Evolutionary conservation across 2,329 filamentous ascomycete species (phyloP).

Genomic region (Eurotiales sp.): DNA sequence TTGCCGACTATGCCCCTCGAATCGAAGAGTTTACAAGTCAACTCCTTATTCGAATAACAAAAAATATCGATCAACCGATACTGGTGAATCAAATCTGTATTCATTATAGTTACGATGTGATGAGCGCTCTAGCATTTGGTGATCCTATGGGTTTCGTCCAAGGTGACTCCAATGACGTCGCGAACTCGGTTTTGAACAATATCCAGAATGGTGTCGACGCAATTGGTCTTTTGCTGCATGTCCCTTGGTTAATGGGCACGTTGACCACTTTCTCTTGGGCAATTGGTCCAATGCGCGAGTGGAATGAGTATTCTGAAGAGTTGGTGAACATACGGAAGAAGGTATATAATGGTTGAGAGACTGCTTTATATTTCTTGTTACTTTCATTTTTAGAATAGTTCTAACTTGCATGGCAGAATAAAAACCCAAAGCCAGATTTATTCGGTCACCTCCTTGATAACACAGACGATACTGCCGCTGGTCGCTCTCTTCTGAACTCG

Average conservation of each 20-base stretch:
- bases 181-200: background rate
- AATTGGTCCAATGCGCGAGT: slow-evolving; percentile 4
- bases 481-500: background rate
- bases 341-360: too few relatives aligned
- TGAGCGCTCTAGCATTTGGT: slow-evolving; percentile 1
- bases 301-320: background rate
- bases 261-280: slow-evolving; percentile 8
- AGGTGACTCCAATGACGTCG: slow-evolving; percentile 1
- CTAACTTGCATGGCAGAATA: too few relatives aligned
- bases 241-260: slow-evolving; percentile 2
- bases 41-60: background rate
- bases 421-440: slow-evolving; percentile 6
- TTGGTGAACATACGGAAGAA: slow-evolving; percentile 1
- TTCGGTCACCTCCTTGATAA: slow-evolving; percentile 5
- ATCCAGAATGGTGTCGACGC: slow-evolving; percentile 7
- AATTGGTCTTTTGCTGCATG: slow-evolving; percentile 1
- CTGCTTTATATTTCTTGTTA: too few relatives aligned
- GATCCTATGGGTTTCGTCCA: slow-evolving; percentile 3
- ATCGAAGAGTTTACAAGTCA: background rate
- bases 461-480: slow-evolving; percentile 1
- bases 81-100: slow-evolving; percentile 3
- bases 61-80: background rate
- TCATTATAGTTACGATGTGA: slow-evolving; percentile 3
- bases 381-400: too few relatives aligned
- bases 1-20: slow-evolving; percentile 1